These are phyloP conservation scores for Colletotrichum karsti DNA, from an alignment of 2,329 filamentous ascomycete genomes.

Conservation along the genomic window DNA sequence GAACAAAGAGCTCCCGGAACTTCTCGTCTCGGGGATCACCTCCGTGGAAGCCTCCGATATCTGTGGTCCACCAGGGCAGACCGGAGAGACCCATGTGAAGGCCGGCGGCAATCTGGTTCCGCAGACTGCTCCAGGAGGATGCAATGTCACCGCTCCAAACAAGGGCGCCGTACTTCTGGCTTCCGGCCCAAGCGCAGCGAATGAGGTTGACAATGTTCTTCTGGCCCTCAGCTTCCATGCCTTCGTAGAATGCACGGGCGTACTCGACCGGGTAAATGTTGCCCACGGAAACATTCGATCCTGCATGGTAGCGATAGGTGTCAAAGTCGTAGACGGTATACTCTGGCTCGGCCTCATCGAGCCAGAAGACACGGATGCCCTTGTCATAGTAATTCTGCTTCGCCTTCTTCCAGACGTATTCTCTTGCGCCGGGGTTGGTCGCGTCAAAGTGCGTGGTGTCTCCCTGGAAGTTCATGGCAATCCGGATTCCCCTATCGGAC, in stretches of 20 bases:
- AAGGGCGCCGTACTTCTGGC: slow-evolving; percentile 70
- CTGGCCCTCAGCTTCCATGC: slow-evolving; percentile 60
- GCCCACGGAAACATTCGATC: slow-evolving; percentile 52
- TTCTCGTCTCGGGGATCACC: slow-evolving; percentile 62
- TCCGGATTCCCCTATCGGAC: slow-evolving; percentile 65
- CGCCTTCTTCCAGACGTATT: slow-evolving; percentile 67
- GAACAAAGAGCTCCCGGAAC: slow-evolving; percentile 70
- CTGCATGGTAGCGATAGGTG: slow-evolving; percentile 66
- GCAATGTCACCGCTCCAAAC: slow-evolving; percentile 76
- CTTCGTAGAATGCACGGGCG: slow-evolving; percentile 67
- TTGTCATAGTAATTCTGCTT: slow-evolving; percentile 69
- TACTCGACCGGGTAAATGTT: slow-evolving; percentile 70
- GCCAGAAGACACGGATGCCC: slow-evolving; percentile 73
- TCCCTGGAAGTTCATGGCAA: slow-evolving; percentile 66
- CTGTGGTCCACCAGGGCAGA: slow-evolving; percentile 75
- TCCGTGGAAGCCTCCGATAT: slow-evolving; percentile 76
- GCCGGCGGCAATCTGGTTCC: slow-evolving; percentile 69
- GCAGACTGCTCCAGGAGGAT: slow-evolving; percentile 67
- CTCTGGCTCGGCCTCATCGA: slow-evolving; percentile 75
- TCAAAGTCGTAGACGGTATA: slow-evolving; percentile 73
- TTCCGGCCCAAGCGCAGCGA: slow-evolving; percentile 59
- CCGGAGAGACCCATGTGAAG: slow-evolving; percentile 73
- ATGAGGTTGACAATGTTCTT: slow-evolving; percentile 64
- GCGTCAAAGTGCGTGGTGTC: slow-evolving; percentile 69
- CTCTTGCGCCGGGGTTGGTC: slow-evolving; percentile 66